Base-by-base conservation (phyloP, 805 yeast genomes). In the Lachancea fermentati region DNA sequence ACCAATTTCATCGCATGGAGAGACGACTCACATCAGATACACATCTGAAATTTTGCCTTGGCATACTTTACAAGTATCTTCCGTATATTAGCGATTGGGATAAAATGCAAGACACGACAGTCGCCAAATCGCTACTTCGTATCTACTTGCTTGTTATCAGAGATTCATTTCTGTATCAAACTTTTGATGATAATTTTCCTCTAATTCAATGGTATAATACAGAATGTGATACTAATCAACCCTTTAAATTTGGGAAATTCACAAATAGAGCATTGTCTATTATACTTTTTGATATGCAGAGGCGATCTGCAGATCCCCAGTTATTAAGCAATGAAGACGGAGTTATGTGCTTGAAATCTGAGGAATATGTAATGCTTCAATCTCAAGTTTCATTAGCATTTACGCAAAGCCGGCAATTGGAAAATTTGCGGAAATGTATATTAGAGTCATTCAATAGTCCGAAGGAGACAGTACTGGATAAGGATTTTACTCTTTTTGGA, bases 91-190 rank as follows among this genome's bases (percentile, higher is more conserved):
- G 13, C 17, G 6, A 6, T 9, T 22, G 26, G 29, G 19, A 29
- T 6, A 24, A 14, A 9, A 19, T 33, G n/a, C 16, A 30, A 14
- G 42, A 39, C 13, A 13, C 4, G 11, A 14, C n/a, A 3, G 17
- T 39, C n/a, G 37, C 42, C 6, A 50, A 57, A 44, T 43, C 45
- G 14, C n/a, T 59, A 6, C 34, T 58, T 6, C 46, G 56, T 36
- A 39, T 54, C 4, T 59, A 55, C 33, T 37, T 49, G 3, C 22
- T 53, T 1, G 50, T 54, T 16, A 36, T 39, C 11, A 25, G 13
- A 6, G 19, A 38, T n/a, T 25, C 19, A 17, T 47, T 44, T 3
- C 32, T 44, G n/a, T 16, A 49, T 3, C 19, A 36, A 4, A 32
- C 39, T 4, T 57, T 58, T 16, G 19, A 14, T 3, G 46, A 48